These are phyloP conservation scores for Carex scoparia DNA, from an alignment of 176 grass and related monocot genomes.

Conservation along the genomic window DNA sequence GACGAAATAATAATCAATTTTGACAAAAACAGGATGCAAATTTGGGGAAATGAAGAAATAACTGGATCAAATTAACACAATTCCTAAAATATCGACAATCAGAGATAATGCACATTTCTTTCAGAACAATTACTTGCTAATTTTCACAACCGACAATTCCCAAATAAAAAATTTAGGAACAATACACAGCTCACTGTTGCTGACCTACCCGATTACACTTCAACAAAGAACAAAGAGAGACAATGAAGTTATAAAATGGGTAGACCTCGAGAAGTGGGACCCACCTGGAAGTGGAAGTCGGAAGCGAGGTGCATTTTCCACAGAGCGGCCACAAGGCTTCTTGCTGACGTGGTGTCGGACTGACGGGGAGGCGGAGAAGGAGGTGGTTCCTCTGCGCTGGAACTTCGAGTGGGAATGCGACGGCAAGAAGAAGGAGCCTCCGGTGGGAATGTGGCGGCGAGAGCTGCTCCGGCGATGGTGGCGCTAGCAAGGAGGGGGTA, in stretches of 20 bases:
- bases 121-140: background rate
- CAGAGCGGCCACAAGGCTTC: too few relatives aligned
- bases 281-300: background rate
- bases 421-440: too few relatives aligned
- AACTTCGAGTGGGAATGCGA: too few relatives aligned
- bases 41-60: background rate
- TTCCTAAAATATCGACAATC: too few relatives aligned
- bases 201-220: background rate
- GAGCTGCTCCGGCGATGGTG: too few relatives aligned
- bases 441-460: too few relatives aligned
- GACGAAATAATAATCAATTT: background rate
- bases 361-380: too few relatives aligned
- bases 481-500: too few relatives aligned
- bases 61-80: too few relatives aligned
- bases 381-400: too few relatives aligned
- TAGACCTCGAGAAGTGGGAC: slow-evolving; percentile 4
- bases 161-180: background rate
- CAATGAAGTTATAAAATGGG: background rate
- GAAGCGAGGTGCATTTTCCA: too few relatives aligned
- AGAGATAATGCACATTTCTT: background rate
- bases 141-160: background rate
- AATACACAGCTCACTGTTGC: background rate
- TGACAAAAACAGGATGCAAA: background rate
- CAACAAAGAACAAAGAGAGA: background rate
- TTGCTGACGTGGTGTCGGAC: too few relatives aligned